These are phyloP conservation scores for Termitomyces sp. DNA, from an alignment of 768 basidiomycete genomes.

Conservation along the genomic window DNA sequence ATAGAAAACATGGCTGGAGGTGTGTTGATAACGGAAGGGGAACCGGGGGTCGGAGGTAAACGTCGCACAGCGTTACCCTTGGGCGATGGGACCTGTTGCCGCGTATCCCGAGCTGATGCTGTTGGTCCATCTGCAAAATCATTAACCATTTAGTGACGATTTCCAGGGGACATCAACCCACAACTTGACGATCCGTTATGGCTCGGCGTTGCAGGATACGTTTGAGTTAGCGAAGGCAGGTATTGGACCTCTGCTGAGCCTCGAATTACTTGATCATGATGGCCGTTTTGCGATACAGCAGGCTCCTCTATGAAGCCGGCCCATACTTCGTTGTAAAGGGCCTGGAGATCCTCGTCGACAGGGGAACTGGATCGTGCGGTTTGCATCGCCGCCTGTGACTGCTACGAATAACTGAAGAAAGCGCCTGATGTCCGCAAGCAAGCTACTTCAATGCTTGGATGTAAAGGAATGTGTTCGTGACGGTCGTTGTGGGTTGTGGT, in stretches of 20 bases:
- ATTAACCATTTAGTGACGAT: conserved; percentile 3
- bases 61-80: conserved; percentile 30
- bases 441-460: background rate
- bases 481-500: conserved; percentile 33
- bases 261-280: conserved; percentile 36
- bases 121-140: conserved; percentile 10
- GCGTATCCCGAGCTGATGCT: conserved; percentile 11
- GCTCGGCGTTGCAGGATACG: conserved; percentile 6
- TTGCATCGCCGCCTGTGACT: conserved; percentile 45
- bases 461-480: conserved; percentile 1
- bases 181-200: conserved; percentile 17
- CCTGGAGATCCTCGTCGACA: conserved; percentile 68
- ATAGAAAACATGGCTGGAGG: conserved; percentile 28
- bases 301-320: conserved; percentile 55
- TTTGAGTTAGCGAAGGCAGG: conserved; percentile 12
- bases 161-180: conserved; percentile 11
- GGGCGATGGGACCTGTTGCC: conserved; percentile 20
- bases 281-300: conserved; percentile 25
- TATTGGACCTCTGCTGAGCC: conserved; percentile 23
- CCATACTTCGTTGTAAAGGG: conserved; percentile 75
- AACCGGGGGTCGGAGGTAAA: conserved; percentile 42
- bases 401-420: background rate
- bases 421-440: background rate
- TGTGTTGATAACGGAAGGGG: conserved; percentile 22
- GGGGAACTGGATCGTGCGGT: conserved; percentile 38